phyloP scores from a whole-genome alignment of 1,284 basidiomycete genomes.

The Sanguinoderma infundibulare region DNA sequence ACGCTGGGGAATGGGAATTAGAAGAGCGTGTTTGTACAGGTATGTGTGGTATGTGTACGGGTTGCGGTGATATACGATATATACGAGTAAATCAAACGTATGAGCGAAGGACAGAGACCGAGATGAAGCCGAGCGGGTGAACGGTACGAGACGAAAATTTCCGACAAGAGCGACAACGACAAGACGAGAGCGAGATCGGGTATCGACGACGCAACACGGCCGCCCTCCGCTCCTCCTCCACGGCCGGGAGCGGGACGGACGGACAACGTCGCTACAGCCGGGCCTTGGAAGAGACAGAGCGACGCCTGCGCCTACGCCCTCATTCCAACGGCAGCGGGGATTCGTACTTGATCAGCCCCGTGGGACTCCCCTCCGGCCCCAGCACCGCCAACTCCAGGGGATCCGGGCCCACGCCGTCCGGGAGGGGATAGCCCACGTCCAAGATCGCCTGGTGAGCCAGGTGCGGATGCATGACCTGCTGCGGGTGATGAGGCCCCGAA shows the following conservation, averaged over 20 bases:
- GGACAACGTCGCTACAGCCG: background rate
- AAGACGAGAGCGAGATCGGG: background rate
- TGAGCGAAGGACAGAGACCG: background rate
- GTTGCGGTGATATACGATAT: conserved; percentile 20
- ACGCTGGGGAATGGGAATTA: background rate
- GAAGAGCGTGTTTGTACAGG: background rate
- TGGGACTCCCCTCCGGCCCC: conserved; percentile 29
- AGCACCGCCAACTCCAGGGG: conserved; percentile 31
- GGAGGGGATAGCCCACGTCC: conserved; percentile 22
- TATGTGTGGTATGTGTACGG: conserved; percentile 19
- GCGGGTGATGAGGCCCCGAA: conserved; percentile 18
- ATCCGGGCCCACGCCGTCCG: conserved; percentile 28
- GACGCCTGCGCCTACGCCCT: conserved; percentile 27
- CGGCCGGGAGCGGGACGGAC: conserved; percentile 11
- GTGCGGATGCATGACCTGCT: conserved; percentile 17
- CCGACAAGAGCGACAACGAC: background rate
- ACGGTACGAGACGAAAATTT: background rate
- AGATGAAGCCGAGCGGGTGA: background rate
- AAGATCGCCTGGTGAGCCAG: conserved; percentile 21
- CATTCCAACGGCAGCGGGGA: conserved; percentile 39
- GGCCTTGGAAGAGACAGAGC: no score
- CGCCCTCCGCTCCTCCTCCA: conserved; percentile 10
- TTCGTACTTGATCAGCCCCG: conserved; percentile 37
- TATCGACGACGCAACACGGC: background rate
- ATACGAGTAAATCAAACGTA: conserved; percentile 27